A percentile compares a stretch with the other conserved stretches of the same genome.
Conservation (phyloP, 805 yeast genomes). For the Ogataea populi-albae region DNA sequence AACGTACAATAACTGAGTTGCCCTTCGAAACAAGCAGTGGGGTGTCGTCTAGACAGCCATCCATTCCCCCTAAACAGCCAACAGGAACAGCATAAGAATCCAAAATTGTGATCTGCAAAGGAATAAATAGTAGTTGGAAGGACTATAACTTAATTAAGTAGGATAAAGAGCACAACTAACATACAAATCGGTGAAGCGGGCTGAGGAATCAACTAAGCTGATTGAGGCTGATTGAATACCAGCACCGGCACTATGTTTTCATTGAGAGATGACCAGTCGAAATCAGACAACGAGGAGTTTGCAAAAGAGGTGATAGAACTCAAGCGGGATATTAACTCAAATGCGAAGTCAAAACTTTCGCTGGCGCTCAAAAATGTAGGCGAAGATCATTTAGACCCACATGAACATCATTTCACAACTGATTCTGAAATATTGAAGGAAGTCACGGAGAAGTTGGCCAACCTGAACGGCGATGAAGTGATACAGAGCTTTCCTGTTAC, state of each 20-base stretch:
- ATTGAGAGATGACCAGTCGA: background rate
- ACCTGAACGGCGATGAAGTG: constrained; percentile 21
- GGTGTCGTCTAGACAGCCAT: too few relatives aligned
- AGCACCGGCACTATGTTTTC: too few relatives aligned
- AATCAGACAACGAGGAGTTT: background rate
- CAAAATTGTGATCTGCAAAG: constrained; percentile 3
- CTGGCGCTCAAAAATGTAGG: constrained; percentile 27
- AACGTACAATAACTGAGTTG: too few relatives aligned
- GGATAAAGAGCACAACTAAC: too few relatives aligned
- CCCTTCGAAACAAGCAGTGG: too few relatives aligned
- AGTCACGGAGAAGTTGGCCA: constrained; percentile 26
- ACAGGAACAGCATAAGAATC: background rate
- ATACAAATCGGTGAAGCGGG: too few relatives aligned
- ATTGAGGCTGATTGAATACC: too few relatives aligned
- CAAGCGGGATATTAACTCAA: constrained; percentile 1
- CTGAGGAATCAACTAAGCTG: too few relatives aligned
- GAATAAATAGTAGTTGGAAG: constrained; percentile 11
- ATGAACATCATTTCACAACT: constrained; percentile 24
- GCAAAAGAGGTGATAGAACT: constrained; percentile 3
- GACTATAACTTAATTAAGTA: too few relatives aligned
- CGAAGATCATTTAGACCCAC: constrained; percentile 21
- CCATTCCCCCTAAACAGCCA: too few relatives aligned
- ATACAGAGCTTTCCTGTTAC: constrained; percentile 9
- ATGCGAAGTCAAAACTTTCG: constrained; percentile 28
- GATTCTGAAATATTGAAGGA: constrained; percentile 28